Conservation (phyloP, 257 asterid species). For the Rauvolfia tetraphylla region DNA sequence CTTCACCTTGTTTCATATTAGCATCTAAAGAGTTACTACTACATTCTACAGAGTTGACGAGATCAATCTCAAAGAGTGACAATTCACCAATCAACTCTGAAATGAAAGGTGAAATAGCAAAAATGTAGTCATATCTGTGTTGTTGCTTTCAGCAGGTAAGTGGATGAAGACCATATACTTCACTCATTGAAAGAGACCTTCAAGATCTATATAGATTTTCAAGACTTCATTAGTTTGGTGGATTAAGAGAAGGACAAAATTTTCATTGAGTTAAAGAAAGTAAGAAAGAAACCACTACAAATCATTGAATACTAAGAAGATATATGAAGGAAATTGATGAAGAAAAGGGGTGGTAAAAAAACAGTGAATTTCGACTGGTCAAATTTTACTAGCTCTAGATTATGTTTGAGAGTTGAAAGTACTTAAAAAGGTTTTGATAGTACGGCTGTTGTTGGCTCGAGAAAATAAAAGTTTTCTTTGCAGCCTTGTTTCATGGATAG, state of each 20-base stretch:
- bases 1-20: neutral
- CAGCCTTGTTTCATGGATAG: constrained; percentile 15
- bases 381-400: neutral
- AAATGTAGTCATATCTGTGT: constrained; percentile 3
- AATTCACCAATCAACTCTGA: constrained; percentile 20
- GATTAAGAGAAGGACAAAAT: neutral
- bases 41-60: neutral
- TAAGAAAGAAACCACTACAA: neutral
- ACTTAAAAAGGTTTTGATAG: constrained; percentile 9
- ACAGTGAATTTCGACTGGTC: constrained; percentile 16
- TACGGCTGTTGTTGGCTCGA: constrained; percentile 30
- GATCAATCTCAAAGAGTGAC: constrained; percentile 1
- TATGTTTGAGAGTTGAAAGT: constrained; percentile 9
- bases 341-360: constrained; percentile 1
- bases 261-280: neutral
- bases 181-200: constrained; percentile 19
- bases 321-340: neutral
- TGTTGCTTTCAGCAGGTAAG: constrained; percentile 26
- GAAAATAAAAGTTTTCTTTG: constrained; percentile 8
- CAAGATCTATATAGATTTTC: neutral
- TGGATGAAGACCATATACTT: constrained; percentile 20
- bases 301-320: neutral
- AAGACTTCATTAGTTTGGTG: neutral
- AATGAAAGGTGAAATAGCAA: constrained; percentile 17
- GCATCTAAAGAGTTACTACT: neutral